Conservation (phyloP, 2,329 filamentous ascomycete species). For the Fusarium armeniacum region DNA sequence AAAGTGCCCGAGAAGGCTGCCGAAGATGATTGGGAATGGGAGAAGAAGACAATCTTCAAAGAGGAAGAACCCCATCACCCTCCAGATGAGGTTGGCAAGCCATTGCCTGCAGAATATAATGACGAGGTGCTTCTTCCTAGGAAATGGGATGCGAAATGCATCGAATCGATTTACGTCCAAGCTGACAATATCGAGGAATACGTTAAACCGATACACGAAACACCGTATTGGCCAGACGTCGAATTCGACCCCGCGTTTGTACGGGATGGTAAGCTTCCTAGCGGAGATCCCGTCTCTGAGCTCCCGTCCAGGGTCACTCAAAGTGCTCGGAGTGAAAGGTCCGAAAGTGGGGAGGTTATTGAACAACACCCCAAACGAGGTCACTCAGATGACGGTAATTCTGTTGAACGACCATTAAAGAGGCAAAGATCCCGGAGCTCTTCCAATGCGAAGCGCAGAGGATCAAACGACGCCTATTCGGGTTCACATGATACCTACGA, state of each 20-base stretch:
- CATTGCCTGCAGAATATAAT: conserved; percentile 59
- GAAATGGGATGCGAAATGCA: conserved; percentile 59
- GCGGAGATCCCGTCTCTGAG: conserved; percentile 41
- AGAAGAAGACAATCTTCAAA: conserved; percentile 57
- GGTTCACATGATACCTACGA: conserved; percentile 26
- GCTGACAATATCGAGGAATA: conserved; percentile 61
- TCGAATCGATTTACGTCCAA: conserved; percentile 62
- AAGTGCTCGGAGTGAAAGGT: conserved; percentile 26
- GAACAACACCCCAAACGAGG: conserved; percentile 36
- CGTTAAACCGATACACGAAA: conserved; percentile 58
- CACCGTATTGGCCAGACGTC: conserved; percentile 57
- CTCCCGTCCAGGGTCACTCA: conserved; percentile 19
- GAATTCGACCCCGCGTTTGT: conserved; percentile 62
- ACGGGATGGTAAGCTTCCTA: conserved; percentile 44
- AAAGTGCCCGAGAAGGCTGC: conserved; percentile 17
- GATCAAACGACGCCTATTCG: conserved; percentile 15
- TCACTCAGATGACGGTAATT: conserved; percentile 27
- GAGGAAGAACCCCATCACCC: conserved; percentile 53
- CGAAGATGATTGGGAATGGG: conserved; percentile 57
- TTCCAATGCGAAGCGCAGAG: conserved; percentile 17
- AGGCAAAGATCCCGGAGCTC: conserved; percentile 41
- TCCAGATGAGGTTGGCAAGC: conserved; percentile 64
- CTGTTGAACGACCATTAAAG: conserved; percentile 39
- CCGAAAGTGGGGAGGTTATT: conserved; percentile 39
- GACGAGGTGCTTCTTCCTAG: conserved; percentile 63